Percentiles rank a stretch among this genome's conserved stretches.
These are phyloP conservation scores for Vairimorpha necatrix DNA, from an alignment of 371 early-diverging fungal species.

Conservation along the genomic window DNA sequence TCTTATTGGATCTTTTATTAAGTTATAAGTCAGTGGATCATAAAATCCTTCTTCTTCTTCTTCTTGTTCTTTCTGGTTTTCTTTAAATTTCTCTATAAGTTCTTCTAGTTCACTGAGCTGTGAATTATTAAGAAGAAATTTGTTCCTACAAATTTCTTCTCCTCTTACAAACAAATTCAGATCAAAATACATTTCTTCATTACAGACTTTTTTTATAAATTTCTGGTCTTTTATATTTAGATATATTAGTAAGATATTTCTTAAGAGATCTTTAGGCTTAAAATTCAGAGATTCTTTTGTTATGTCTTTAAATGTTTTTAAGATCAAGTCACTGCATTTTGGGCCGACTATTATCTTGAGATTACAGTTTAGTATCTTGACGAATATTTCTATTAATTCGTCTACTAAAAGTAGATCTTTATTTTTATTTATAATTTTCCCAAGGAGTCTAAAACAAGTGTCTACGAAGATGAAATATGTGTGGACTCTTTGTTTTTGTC, in stretches of 20 bases:
- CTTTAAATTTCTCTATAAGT: conserved; percentile 69
- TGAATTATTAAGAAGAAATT: conserved; percentile 56
- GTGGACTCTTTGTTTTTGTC: neutral
- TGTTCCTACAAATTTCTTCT: conserved; percentile 50
- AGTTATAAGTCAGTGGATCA: conserved; percentile 81
- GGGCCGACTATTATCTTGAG: conserved; percentile 82
- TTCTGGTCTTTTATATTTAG: conserved; percentile 68
- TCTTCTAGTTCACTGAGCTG: conserved; percentile 67
- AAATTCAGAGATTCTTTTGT: conserved; percentile 74
- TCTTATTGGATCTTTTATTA: conserved; percentile 93
- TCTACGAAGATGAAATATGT: conserved; percentile 41
- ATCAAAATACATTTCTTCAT: conserved; percentile 69
- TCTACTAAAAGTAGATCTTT: conserved; percentile 73
- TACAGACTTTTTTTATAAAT: conserved; percentile 68
- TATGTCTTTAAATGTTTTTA: conserved; percentile 64
- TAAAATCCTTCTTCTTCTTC: conserved; percentile 70
- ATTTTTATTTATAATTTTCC: conserved; percentile 28
- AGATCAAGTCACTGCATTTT: conserved; percentile 78
- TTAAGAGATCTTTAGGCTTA: conserved; percentile 76
- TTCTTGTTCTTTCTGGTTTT: conserved; percentile 64
- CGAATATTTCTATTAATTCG: conserved; percentile 81
- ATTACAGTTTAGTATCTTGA: conserved; percentile 89
- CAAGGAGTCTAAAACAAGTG: conserved; percentile 43
- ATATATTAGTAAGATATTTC: conserved; percentile 76
- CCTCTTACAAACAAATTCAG: conserved; percentile 53